These are phyloP conservation scores for Neoboletus subvelutipes DNA, from an alignment of 768 basidiomycete genomes.

Conservation along the genomic window DNA sequence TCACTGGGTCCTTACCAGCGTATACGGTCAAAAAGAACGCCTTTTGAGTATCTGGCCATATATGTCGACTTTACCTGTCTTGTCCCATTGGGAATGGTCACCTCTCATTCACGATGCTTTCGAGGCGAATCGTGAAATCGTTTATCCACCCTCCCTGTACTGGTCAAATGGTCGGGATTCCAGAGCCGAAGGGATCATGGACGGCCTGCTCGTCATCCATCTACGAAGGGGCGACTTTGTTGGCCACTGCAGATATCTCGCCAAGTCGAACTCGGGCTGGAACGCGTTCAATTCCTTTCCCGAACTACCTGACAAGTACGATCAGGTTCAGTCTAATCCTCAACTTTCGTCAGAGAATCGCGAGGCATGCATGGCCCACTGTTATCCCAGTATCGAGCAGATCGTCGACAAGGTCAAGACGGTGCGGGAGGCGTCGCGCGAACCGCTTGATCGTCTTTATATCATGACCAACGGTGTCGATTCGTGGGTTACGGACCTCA, in stretches of 20 bases:
- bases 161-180: not conserved
- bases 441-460: not conserved
- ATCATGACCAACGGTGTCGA: not conserved
- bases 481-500: not conserved
- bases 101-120: not conserved
- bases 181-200: not conserved
- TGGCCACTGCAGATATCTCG: not conserved
- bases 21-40: not conserved
- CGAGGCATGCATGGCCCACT: not conserved
- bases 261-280: not conserved
- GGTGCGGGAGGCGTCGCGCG: not conserved
- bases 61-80: not conserved
- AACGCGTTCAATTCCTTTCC: constrained; percentile 3
- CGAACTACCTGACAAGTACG: not conserved
- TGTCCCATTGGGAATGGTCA: not conserved
- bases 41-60: constrained; percentile 2
- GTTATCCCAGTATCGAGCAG: not conserved
- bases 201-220: not conserved
- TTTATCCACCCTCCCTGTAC: not conserved
- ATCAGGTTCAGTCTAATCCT: not conserved
- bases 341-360: not conserved
- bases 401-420: not conserved
- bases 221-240: constrained; percentile 1
- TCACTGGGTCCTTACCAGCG: not conserved
- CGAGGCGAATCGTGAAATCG: not conserved